Percentiles rank a stretch among this genome's conserved stretches.
Conservation (phyloP, 305 asterid genomes). For the Solanum hybrid region DNA sequence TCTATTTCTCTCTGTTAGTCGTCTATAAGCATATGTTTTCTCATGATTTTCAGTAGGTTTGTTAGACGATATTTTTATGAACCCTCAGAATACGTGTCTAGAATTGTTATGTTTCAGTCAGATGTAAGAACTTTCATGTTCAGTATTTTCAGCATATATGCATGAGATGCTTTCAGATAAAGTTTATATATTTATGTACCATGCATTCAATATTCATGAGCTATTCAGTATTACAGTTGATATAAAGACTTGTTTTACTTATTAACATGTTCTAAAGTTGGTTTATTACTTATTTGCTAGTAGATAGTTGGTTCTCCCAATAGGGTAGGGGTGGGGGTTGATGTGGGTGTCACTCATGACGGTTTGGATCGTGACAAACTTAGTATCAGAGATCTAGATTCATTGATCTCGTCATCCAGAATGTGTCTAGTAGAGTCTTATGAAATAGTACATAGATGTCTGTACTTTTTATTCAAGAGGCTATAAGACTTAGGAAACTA, state of each 20-base stretch:
- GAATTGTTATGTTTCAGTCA: too few species aligned
- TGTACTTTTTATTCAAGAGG: too few species aligned
- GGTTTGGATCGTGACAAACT: too few species aligned
- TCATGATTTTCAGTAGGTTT: background rate
- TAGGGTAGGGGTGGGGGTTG: too few species aligned
- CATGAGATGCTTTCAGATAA: background rate
- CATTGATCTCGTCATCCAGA: too few species aligned
- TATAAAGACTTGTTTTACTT: background rate
- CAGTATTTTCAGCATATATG: too few species aligned
- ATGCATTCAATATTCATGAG: background rate
- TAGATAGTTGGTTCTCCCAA: background rate
- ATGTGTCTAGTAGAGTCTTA: too few species aligned
- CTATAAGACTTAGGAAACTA: too few species aligned
- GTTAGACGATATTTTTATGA: too few species aligned
- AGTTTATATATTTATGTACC: background rate
- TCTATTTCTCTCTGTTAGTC: background rate
- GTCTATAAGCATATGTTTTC: background rate
- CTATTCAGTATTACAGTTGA: background rate
- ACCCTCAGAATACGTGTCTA: background rate
- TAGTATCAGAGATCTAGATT: too few species aligned
- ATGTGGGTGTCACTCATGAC: too few species aligned
- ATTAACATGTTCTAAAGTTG: background rate
- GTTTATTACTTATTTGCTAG: background rate
- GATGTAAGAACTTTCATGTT: background rate
- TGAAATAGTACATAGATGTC: too few species aligned